A percentile compares a stretch with the other conserved stretches of the same genome.
phyloP scores from a whole-genome alignment of 495 filamentous ascomycete species.

The Durotheca rogersii region DNA sequence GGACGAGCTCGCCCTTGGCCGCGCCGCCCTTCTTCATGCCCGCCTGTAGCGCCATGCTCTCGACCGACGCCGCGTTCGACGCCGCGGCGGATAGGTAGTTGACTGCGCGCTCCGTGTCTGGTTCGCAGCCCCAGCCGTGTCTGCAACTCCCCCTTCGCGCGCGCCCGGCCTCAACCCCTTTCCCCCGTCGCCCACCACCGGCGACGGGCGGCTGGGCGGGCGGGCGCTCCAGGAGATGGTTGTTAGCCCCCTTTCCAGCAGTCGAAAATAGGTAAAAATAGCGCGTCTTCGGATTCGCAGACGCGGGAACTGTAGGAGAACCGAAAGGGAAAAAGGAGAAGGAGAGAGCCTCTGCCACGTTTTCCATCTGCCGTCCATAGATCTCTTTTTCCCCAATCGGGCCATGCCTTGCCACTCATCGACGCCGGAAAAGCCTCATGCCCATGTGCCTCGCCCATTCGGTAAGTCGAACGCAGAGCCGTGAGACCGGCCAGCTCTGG shows the following conservation, averaged over 20 bases:
- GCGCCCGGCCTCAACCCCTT: neutral
- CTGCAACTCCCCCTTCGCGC: slow-evolving; percentile 42
- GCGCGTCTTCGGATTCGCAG: slow-evolving; percentile 13
- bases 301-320: neutral
- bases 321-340: slow-evolving; percentile 12
- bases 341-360: neutral
- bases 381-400: neutral
- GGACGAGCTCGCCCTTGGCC: slow-evolving; percentile 95
- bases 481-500: no score
- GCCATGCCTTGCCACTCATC: no score
- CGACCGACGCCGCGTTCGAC: slow-evolving; percentile 84
- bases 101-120: slow-evolving; percentile 70
- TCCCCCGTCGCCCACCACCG: no score
- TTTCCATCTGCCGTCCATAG: neutral
- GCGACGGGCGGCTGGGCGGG: no score
- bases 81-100: slow-evolving; percentile 85
- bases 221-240: no score
- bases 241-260: no score
- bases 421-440: no score
- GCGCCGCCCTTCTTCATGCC: slow-evolving; percentile 90
- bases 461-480: no score
- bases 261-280: neutral
- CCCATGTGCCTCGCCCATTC: no score
- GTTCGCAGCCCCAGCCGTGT: slow-evolving; percentile 89
- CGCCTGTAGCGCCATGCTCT: slow-evolving; percentile 76